Base-by-base conservation (phyloP, 2,329 filamentous ascomycete genomes). In the Lachnellula hyalina region DNA sequence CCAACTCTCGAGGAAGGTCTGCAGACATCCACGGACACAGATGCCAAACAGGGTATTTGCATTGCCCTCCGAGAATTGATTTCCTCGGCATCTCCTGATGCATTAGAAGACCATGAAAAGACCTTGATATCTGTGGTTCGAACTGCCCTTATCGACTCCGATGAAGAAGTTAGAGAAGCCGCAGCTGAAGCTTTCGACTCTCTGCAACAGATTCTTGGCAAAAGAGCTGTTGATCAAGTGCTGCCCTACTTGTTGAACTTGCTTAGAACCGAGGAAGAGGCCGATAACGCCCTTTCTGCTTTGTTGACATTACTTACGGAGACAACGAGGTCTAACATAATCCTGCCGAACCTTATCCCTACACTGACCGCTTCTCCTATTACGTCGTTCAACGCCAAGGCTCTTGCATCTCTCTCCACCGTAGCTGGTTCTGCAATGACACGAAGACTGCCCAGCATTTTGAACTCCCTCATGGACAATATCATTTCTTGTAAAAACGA, bases 141-240 rank as follows among this genome's bases (percentile, higher is more conserved):
- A 51, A 91, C 90, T 46, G 94, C 93, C 25, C 81, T 99, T 52
- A 95, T 92, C 48, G 95, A 99, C 71, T 85, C 85, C 11, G 88
- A 96, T 68, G 83, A 84, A 58, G 90, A 96, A 56, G 95, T 99
- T 48, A 82, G 94, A 70, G 94, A 99, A 72, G 90, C 94, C 55
- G 94, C 95, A 25, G 94, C 95, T 21, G 94, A 99, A 72, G 94
- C 94, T 2, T 99, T 99, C 68, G 94, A 99, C 71, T 90, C 92
- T 35, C 74, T 99, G 55, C 94, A 99, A 72, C 89, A 93, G 67
- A 89, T 96, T 50, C 78, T 97, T 59, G 94, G 94, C 75, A 97
- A 96, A 79, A 88, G 84, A 66, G 92, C 91, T 52, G 89, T 99
- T 50, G 93, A 99, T 67, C 91, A 97, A 70, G 94, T 99, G 23